These are phyloP conservation scores for Meyerozyma elateridarum DNA, from an alignment of 1,139 yeast species.

Conservation along the genomic window DNA sequence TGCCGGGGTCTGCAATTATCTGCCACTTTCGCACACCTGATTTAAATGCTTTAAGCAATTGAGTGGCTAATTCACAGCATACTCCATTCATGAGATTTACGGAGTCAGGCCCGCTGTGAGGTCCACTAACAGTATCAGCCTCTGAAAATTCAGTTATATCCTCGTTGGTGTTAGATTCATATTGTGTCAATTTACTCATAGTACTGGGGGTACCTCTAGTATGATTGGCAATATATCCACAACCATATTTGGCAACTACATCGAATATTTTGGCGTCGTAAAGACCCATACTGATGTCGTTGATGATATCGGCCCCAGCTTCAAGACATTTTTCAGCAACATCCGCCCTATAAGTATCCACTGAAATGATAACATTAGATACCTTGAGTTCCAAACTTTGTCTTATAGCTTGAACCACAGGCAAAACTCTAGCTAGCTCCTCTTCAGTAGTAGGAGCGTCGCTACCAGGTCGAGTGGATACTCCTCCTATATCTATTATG, in stretches of 20 bases:
- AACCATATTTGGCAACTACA: slow-evolving; percentile 63
- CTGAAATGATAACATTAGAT: slow-evolving; percentile 52
- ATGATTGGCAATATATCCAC: slow-evolving; percentile 80
- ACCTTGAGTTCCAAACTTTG: slow-evolving; percentile 25
- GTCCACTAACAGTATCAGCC: slow-evolving; percentile 4
- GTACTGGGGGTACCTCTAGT: slow-evolving; percentile 77
- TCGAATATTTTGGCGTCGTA: slow-evolving; percentile 62
- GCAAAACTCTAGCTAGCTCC: slow-evolving; percentile 63
- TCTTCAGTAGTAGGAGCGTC: slow-evolving; percentile 52
- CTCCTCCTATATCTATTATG: slow-evolving; percentile 89
- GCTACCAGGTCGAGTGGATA: slow-evolving; percentile 85
- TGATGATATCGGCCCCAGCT: slow-evolving; percentile 87
- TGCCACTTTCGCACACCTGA: slow-evolving; percentile 86
- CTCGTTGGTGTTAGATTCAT: slow-evolving; percentile 40
- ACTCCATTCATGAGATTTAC: slow-evolving; percentile 41
- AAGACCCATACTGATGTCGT: slow-evolving; percentile 84
- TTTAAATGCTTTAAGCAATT: slow-evolving; percentile 51
- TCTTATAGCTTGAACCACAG: slow-evolving; percentile 63
- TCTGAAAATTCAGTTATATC: slow-evolving; percentile 32
- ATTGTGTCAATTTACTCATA: slow-evolving; percentile 61
- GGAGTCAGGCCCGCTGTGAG: slow-evolving; percentile 4
- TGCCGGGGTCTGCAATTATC: slow-evolving; percentile 85
- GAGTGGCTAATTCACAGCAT: slow-evolving; percentile 58
- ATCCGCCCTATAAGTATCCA: slow-evolving; percentile 76
- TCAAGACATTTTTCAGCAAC: slow-evolving; percentile 69